Percentiles rank a stretch among this genome's conserved stretches.
These are phyloP conservation scores for Pichia pseudocactophila DNA, from an alignment of 805 yeast genomes.

Conservation along the genomic window DNA sequence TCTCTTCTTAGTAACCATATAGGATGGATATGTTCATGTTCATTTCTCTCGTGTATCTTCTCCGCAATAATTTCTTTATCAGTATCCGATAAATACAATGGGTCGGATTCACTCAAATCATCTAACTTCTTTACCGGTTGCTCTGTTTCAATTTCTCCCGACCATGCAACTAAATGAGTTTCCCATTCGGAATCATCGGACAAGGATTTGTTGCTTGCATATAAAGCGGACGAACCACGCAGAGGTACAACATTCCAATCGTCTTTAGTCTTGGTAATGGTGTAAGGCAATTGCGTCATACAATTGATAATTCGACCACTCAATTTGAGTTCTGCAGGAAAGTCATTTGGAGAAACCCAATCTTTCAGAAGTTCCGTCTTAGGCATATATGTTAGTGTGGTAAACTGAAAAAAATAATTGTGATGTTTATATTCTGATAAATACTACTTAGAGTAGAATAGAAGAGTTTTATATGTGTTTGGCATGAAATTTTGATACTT, in stretches of 20 bases:
- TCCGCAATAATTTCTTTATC: slow-evolving; percentile 46
- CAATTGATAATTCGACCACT: slow-evolving; percentile 63
- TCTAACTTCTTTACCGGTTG: neutral
- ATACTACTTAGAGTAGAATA: too few species aligned
- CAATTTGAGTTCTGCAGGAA: slow-evolving; percentile 27
- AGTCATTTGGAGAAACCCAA: slow-evolving; percentile 14
- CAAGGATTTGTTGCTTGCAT: slow-evolving; percentile 62
- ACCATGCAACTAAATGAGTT: slow-evolving; percentile 86
- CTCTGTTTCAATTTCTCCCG: slow-evolving; percentile 62
- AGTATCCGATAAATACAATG: slow-evolving; percentile 45
- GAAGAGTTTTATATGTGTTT: too few species aligned
- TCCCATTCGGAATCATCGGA: slow-evolving; percentile 72
- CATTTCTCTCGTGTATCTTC: slow-evolving; percentile 37
- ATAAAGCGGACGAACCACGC: slow-evolving; percentile 79
- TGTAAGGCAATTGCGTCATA: slow-evolving; percentile 60
- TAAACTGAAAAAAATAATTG: neutral
- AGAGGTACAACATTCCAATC: slow-evolving; percentile 54
- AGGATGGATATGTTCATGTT: slow-evolving; percentile 59
- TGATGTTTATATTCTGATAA: too few species aligned
- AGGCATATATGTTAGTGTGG: neutral
- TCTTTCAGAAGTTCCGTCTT: neutral
- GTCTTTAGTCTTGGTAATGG: slow-evolving; percentile 36
- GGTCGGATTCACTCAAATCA: slow-evolving; percentile 32
- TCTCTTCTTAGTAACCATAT: slow-evolving; percentile 79
- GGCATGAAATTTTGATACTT: too few species aligned